A percentile compares a stretch with the other conserved stretches of the same genome.
Conservation (phyloP, 495 filamentous ascomycete genomes). For the Cercophora newfieldiana region DNA sequence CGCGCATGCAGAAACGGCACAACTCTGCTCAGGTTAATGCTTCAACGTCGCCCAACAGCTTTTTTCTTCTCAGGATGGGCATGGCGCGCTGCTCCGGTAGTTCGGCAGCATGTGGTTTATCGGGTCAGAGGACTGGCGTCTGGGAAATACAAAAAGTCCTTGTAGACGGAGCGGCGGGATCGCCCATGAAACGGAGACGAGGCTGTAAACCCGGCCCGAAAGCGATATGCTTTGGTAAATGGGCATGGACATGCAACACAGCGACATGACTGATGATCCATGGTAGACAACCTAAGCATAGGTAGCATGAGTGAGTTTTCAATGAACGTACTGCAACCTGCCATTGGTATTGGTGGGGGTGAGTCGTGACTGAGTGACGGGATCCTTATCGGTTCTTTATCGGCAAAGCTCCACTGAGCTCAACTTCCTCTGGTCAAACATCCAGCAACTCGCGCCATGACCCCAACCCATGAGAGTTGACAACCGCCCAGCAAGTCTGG, state of each 20-base stretch:
- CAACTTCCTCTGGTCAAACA: background rate
- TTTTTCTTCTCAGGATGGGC: background rate
- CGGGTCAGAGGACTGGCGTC: slow-evolving; percentile 22
- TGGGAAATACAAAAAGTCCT: slow-evolving; percentile 12
- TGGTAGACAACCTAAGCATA: background rate
- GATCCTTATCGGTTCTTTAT: background rate
- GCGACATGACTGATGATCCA: background rate
- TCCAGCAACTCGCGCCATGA: background rate
- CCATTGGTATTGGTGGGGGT: background rate
- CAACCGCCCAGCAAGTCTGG: slow-evolving; percentile 26
- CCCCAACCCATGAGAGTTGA: background rate
- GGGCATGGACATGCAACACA: background rate
- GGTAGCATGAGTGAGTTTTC: background rate
- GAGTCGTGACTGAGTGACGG: background rate
- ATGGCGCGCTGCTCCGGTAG: background rate
- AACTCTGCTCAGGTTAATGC: background rate
- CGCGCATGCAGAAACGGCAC: background rate
- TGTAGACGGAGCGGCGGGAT: slow-evolving; percentile 1
- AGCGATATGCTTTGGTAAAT: background rate
- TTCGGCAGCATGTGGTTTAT: slow-evolving; percentile 7
- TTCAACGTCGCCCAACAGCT: background rate
- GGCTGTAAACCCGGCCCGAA: background rate
- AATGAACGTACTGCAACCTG: background rate
- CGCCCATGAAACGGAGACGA: background rate
- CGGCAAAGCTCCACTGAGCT: background rate